A percentile compares a stretch with the other conserved stretches of the same genome.
These are phyloP conservation scores for Fusarium multiceps DNA, from an alignment of 2,329 filamentous ascomycete species.

Conservation along the genomic window DNA sequence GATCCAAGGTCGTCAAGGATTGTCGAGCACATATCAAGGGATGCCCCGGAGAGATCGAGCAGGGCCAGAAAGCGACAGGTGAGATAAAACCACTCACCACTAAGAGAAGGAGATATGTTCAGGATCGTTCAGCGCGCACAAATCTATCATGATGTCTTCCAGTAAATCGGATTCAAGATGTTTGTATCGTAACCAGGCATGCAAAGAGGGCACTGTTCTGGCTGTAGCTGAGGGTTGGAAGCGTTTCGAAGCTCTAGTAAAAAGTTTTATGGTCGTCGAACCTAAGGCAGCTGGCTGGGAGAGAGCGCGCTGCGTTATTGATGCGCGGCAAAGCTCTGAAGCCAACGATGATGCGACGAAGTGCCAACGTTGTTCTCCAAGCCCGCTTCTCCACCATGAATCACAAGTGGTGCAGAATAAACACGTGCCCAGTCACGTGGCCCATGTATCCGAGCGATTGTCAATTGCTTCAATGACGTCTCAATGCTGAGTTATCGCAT, in stretches of 20 bases:
- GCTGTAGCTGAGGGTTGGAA: slow-evolving; percentile 11
- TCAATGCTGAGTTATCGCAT: not conserved
- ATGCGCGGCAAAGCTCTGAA: slow-evolving; percentile 43
- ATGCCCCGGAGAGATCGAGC: not conserved
- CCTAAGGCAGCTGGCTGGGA: slow-evolving; percentile 23
- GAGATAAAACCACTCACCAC: slow-evolving; percentile 51
- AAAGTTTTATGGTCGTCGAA: slow-evolving; percentile 13
- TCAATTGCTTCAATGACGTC: slow-evolving; percentile 2
- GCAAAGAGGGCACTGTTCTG: slow-evolving; percentile 34
- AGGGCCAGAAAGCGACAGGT: slow-evolving; percentile 8
- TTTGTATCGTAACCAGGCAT: slow-evolving; percentile 42
- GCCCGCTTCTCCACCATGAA: slow-evolving; percentile 39
- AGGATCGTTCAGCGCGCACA: slow-evolving; percentile 49
- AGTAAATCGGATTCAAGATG: slow-evolving; percentile 39
- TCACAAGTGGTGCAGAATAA: not conserved
- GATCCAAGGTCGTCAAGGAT: not conserved
- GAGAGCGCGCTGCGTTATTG: slow-evolving; percentile 35
- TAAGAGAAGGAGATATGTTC: slow-evolving; percentile 53
- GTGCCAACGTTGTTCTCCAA: slow-evolving; percentile 45
- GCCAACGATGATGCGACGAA: slow-evolving; percentile 47
- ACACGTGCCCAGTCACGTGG: slow-evolving; percentile 37
- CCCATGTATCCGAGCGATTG: fast-evolving
- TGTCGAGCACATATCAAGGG: not conserved
- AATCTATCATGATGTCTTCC: slow-evolving; percentile 58
- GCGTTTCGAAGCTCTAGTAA: slow-evolving; percentile 21